Percentiles rank a stretch among this genome's conserved stretches.
phyloP scores from a whole-genome alignment of 2,329 filamentous ascomycete genomes.

The Lasiodiplodia theobromae region DNA sequence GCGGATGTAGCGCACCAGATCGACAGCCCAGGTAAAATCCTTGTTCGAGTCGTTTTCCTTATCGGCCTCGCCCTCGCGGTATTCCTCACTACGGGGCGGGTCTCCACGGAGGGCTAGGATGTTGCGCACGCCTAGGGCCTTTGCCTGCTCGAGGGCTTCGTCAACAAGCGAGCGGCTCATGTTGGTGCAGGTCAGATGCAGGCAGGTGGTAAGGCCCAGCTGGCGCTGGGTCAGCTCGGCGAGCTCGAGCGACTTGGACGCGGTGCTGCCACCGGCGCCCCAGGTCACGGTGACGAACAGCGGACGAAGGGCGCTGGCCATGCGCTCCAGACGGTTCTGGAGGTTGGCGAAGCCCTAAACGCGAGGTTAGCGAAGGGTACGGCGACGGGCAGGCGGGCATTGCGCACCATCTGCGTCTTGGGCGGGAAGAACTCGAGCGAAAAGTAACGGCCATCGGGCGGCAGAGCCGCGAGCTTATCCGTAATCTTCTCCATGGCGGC shows the following conservation, averaged over 20 bases:
- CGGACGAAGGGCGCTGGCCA: conserved; percentile 88
- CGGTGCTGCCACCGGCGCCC: conserved; percentile 94
- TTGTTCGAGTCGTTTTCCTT: conserved; percentile 69
- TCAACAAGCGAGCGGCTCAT: conserved; percentile 90
- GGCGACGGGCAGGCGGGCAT: conserved; percentile 19
- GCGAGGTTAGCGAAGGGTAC: conserved; percentile 14
- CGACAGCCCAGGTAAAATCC: conserved; percentile 87
- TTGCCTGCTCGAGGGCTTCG: conserved; percentile 87
- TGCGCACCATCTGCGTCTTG: conserved; percentile 81
- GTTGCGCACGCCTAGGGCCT: conserved; percentile 88
- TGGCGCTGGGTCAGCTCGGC: conserved; percentile 95
- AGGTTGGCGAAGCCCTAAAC: conserved; percentile 85
- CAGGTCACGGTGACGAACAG: conserved; percentile 98
- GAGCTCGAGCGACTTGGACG: conserved; percentile 88
- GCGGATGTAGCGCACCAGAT: conserved; percentile 88
- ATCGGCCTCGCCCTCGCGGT: conserved; percentile 68
- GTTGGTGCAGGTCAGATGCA: conserved; percentile 97
- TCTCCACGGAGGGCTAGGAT: conserved; percentile 92
- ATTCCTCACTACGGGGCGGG: conserved; percentile 87
- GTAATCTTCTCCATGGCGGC: conserved; percentile 70
- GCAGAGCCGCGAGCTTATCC: conserved; percentile 91
- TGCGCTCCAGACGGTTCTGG: conserved; percentile 89
- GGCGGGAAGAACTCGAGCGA: conserved; percentile 99
- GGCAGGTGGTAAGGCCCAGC: conserved; percentile 88
- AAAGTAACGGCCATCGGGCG: conserved; percentile 83